Conservation (phyloP, 2,329 filamentous ascomycete genomes). For the Teratosphaeria pseudoeucalypti region DNA sequence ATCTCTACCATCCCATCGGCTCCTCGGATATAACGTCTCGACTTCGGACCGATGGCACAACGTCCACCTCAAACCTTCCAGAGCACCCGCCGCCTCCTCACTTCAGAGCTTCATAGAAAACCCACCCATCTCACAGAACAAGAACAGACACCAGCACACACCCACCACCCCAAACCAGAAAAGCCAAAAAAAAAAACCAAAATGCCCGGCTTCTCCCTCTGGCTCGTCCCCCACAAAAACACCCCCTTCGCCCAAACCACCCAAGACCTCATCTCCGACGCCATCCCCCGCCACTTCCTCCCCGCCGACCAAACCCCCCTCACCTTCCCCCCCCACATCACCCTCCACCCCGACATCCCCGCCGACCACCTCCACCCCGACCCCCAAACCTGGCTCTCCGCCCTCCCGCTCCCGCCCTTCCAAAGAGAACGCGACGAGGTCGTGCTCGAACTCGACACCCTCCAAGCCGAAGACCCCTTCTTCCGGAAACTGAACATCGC, state of each 20-base stretch:
- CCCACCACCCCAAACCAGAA: neutral
- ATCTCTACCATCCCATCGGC: neutral
- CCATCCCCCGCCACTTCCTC: slow-evolving; percentile 12
- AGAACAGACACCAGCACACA: neutral
- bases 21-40: neutral
- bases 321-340: slow-evolving; percentile 13
- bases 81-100: neutral
- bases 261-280: slow-evolving; percentile 17
- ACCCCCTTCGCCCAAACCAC: slow-evolving; percentile 13
- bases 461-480: slow-evolving; percentile 14
- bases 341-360: slow-evolving; percentile 12
- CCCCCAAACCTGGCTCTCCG: slow-evolving; percentile 14
- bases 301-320: slow-evolving; percentile 5
- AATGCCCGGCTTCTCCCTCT: slow-evolving; percentile 7
- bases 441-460: slow-evolving; percentile 11
- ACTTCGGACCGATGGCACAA: neutral
- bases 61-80: neutral
- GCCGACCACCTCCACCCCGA: neutral
- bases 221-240: slow-evolving; percentile 11
- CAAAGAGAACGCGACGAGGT: slow-evolving; percentile 12
- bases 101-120: neutral
- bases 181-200: neutral
- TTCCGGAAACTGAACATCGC: slow-evolving; percentile 15
- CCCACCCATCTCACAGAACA: neutral
- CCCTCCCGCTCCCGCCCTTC: slow-evolving; percentile 7